Conservation (phyloP, 2,329 filamentous ascomycete genomes). For the Triangularia setosa region DNA sequence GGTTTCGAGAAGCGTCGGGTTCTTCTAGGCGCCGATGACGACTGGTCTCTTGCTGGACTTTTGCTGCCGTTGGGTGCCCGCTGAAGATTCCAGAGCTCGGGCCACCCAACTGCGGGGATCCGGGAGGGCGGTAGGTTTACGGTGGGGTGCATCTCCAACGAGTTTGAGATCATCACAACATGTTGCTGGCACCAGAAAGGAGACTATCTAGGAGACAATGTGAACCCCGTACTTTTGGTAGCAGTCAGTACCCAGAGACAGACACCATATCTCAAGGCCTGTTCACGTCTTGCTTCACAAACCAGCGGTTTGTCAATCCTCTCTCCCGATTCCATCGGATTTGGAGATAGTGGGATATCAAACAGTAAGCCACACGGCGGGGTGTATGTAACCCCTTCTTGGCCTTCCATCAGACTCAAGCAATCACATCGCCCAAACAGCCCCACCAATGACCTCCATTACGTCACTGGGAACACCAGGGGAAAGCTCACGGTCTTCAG, state of each 20-base stretch:
- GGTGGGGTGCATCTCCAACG: background rate
- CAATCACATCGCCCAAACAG: background rate
- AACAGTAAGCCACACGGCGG: background rate
- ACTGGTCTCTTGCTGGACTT: background rate
- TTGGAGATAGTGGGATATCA: background rate
- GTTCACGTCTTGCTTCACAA: too few relatives aligned
- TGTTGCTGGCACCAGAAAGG: too few relatives aligned
- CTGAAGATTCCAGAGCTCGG: constrained; percentile 19
- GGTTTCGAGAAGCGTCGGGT: constrained; percentile 8
- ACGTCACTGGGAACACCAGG: background rate
- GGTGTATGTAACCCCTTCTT: background rate
- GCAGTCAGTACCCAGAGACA: too few relatives aligned
- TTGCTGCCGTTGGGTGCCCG: constrained; percentile 14
- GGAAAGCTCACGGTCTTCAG: background rate
- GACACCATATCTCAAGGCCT: too few relatives aligned
- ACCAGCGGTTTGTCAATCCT: too few relatives aligned
- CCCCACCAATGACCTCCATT: background rate
- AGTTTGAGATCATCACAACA: too few relatives aligned
- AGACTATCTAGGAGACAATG: too few relatives aligned
- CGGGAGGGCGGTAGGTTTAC: background rate
- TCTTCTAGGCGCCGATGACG: constrained; percentile 16
- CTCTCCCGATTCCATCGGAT: background rate
- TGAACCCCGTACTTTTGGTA: too few relatives aligned
- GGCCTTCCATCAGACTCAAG: background rate
- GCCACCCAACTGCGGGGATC: constrained; percentile 2